phyloP scores from a whole-genome alignment of 2,329 filamentous ascomycete species.

The Microsporum audouinii region DNA sequence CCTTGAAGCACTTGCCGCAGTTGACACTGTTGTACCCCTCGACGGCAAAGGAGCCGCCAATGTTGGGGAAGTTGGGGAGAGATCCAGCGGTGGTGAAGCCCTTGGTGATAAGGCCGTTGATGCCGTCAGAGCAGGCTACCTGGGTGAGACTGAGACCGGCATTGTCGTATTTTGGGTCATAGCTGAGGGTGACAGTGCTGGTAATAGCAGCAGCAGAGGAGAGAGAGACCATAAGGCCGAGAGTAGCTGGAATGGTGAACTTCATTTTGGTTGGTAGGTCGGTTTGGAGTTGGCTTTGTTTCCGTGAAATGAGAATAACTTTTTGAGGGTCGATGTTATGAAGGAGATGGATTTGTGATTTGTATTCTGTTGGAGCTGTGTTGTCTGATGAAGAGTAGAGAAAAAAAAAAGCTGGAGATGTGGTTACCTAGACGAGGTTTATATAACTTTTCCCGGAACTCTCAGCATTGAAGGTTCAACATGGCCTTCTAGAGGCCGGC shows the following conservation, averaged over 20 bases:
- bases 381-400: background rate
- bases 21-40: slow-evolving; percentile 36
- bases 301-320: background rate
- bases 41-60: slow-evolving; percentile 41
- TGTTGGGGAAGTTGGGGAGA: slow-evolving; percentile 38
- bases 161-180: slow-evolving; percentile 61
- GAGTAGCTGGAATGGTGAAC: slow-evolving; percentile 16
- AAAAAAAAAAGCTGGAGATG: background rate
- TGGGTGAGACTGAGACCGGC: slow-evolving; percentile 41
- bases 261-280: slow-evolving; percentile 10
- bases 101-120: slow-evolving; percentile 24
- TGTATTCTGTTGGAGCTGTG: background rate
- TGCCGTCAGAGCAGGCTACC: slow-evolving; percentile 37
- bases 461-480: background rate
- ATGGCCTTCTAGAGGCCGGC: background rate
- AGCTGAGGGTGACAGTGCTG: slow-evolving; percentile 46
- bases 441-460: background rate
- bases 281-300: background rate
- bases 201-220: slow-evolving; percentile 14
- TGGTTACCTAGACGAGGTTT: background rate
- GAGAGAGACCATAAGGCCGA: slow-evolving; percentile 16
- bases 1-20: slow-evolving; percentile 44
- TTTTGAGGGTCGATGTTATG: background rate
- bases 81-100: slow-evolving; percentile 33
- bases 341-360: background rate